Evolutionary conservation across 208 protist species (phyloP), one percentile per base, ranked within the genome.

Genomic region (Naegleria lovaniensis): DNA sequence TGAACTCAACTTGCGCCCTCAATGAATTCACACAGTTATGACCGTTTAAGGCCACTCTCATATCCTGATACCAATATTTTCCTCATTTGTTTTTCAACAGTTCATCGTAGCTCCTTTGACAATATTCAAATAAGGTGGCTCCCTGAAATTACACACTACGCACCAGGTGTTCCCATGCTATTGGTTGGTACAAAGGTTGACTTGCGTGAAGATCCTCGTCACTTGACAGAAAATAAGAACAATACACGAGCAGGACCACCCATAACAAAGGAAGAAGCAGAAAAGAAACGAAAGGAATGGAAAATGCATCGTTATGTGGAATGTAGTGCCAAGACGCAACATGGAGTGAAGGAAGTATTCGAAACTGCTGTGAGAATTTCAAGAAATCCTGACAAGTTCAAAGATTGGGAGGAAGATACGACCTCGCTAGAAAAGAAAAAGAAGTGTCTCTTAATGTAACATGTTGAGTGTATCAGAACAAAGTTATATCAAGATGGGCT

Each of bases 111-210:
- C 16, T 79, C 67, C 6, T 85, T 85, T 85, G 38, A 85, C 19
- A 85, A 43, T 85, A 43, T 85, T 85, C 15, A 29, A 85, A 25
- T 5, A 2, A 43, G 13, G 36, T 85, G n/a, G 94, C 40, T 93
- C n/a, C 93, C 93, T 55, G 96, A 97, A 92, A 94, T 97, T n/a
- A 90, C 7, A 41, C 95, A 97, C 85, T 94, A 97, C 92, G 92
- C 91, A 39, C 95, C 95, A 39, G 83, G 91, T 75, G 93, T 93
- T 1, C 96, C 95, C 11, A 95, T 96, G 29, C 92, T 98, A 55
- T 90, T 98, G 5, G 95, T 98, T 3, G 97, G 97, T 16, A 97
- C 96, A 16, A 98, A 98, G 92, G 43, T 93, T 22, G 97, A 98
- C 93, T 89, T 98, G 5, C 90, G 97, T 3, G 92, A 95, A 51